Conservation (phyloP, 257 asterid genomes). For the Ocimum tenuiflorum region DNA sequence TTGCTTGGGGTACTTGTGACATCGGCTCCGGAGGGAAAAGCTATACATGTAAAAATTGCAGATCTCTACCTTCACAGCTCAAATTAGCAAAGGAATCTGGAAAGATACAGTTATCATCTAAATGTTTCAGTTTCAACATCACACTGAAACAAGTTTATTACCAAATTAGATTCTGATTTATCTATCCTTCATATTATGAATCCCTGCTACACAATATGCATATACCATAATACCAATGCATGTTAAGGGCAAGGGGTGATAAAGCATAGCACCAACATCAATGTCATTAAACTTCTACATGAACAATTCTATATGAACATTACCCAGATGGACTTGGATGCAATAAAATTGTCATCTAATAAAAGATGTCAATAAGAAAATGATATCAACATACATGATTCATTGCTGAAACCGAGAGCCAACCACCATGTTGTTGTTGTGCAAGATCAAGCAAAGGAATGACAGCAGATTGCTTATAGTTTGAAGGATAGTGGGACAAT, state of each 20-base stretch:
- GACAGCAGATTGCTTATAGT: constrained; percentile 92
- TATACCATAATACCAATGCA: background rate
- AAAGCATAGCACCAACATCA: background rate
- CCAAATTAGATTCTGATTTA: background rate
- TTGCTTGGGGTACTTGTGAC: background rate
- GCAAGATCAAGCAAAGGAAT: constrained; percentile 97
- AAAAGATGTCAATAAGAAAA: background rate
- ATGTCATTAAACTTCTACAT: background rate
- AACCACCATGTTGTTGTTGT: constrained; percentile 96
- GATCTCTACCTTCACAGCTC: background rate
- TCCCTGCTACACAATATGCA: background rate
- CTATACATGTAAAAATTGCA: background rate
- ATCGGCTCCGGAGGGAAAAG: background rate
- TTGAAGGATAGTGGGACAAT: constrained; percentile 82
- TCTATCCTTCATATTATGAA: background rate
- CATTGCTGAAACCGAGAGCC: constrained; percentile 99
- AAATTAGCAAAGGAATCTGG: background rate
- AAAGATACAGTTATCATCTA: no score
- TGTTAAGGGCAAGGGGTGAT: background rate
- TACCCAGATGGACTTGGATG: constrained; percentile 1
- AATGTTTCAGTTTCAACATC: background rate
- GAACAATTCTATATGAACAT: background rate
- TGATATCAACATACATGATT: constrained; percentile 58
- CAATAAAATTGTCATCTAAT: constrained; percentile 5
- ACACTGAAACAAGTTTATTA: background rate